Conservation (phyloP, 2,329 filamentous ascomycete genomes). For the Furcasterigmium furcatum region DNA sequence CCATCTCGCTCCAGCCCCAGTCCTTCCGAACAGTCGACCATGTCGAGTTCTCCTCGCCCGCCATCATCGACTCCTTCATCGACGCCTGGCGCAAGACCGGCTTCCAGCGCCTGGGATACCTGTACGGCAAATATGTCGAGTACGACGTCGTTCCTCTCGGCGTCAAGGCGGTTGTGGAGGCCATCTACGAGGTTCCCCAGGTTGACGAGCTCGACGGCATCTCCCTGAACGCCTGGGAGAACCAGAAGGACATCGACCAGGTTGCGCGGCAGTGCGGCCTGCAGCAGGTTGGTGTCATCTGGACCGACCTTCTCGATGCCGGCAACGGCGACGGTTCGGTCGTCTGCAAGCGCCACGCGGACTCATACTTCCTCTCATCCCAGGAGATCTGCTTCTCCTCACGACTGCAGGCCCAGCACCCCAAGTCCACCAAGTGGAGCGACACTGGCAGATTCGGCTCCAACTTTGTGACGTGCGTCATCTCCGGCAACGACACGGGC, state of each 20-base stretch:
- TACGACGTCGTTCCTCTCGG: slow-evolving; percentile 92
- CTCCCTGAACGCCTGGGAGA: slow-evolving; percentile 79
- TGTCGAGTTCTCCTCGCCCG: slow-evolving; percentile 86
- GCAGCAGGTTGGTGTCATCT: slow-evolving; percentile 87
- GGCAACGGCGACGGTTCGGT: slow-evolving; percentile 81
- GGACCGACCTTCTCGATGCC: slow-evolving; percentile 85
- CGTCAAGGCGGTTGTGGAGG: slow-evolving; percentile 92
- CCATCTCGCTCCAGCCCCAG: slow-evolving; percentile 92
- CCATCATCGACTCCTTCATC: slow-evolving; percentile 84
- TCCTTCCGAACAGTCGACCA: slow-evolving; percentile 96
- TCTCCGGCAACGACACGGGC: slow-evolving; percentile 88
- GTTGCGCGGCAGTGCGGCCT: slow-evolving; percentile 81
- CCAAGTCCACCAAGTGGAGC: slow-evolving; percentile 93
- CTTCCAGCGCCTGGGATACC: slow-evolving; percentile 78
- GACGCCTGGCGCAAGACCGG: slow-evolving; percentile 89
- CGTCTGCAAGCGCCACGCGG: slow-evolving; percentile 90
- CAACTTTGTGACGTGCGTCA: slow-evolving; percentile 93
- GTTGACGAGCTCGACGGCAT: slow-evolving; percentile 85
- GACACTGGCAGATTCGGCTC: slow-evolving; percentile 92
- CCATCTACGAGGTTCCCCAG: slow-evolving; percentile 95
- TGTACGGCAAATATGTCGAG: slow-evolving; percentile 88
- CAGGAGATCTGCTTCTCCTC: slow-evolving; percentile 89
- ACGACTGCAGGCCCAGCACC: slow-evolving; percentile 81
- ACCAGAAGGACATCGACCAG: slow-evolving; percentile 77
- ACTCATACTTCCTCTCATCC: slow-evolving; percentile 92